Base-by-base conservation (phyloP, 2,329 filamentous ascomycete genomes). In the Plectosphaerella cucumerina region DNA sequence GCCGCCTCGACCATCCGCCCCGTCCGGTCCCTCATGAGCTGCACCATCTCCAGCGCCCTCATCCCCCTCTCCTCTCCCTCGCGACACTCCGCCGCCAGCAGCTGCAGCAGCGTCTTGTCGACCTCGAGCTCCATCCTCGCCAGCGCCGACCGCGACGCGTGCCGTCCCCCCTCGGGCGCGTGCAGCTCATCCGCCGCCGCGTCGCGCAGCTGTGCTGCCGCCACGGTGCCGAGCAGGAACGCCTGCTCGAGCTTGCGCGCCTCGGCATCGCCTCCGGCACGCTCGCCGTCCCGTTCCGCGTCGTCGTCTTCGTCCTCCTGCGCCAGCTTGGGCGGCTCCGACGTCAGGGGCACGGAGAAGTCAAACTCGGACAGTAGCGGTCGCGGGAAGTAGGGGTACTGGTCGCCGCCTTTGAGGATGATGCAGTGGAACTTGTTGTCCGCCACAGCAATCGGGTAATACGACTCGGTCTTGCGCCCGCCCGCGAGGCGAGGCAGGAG, bases 371-470 rank as follows among this genome's bases (percentile, higher is more conserved):
- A 92, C 34, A 99, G 85, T 35, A 97, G 75, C 2, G 90, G 92
- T 10, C 89, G 85, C 11, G 90, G 94, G 71, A 93, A 97, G 73
- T 94, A 97, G 1, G 93, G 92, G 63, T 97, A 90, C 63, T 87
- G 82, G 65, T 99, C 94, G 34, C 88, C 89, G 56, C 94, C 94
- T 72, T 99, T 99, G 64, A 99, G 85, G 61, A 99, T 97, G 70
- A 99, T 97, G 73, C 95, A 99, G 76, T 97, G 93, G 70, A 99
- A 99, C 63, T 88, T 93, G 62, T 88, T 81, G 60, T 92, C 85
- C 3, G 93, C 90, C 1, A 97, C 92, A 1, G 94, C 94, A 31
- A 99, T 90, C 1, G 94, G 94, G 81, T 92, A 99, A 74, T 99
- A 99, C 0, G 78, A 82, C 70, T 99, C 94, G 57, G 87, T 81